Base-by-base conservation (phyloP, 1,284 basidiomycete genomes). In the Cryptococcus jaspeensis region DNA sequence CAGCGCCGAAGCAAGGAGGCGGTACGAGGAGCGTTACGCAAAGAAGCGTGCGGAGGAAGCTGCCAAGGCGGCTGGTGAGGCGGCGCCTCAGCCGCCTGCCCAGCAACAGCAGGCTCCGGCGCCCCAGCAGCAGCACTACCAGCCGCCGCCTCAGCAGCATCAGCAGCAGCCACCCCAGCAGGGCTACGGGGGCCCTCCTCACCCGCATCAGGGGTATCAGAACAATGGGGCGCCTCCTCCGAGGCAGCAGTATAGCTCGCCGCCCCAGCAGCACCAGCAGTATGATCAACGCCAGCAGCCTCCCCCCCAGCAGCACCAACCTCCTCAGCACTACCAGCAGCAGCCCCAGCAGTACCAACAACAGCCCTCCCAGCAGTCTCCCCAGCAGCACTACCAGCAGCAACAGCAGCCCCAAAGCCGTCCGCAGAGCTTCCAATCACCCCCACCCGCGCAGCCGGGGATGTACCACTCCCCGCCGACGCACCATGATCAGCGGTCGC, bases 1-100 rank as follows among this genome's bases (percentile, higher is more conserved):
- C 23, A 71, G 67, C 48, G 72, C 71, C 53, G 74, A 76, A 58
- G 74, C 74, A 5, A 65, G 71, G 45, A 64, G 74, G 36, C 62
- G 74, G 56, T 76, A 76, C 56, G 74, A 76, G 52, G 74, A 76
- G 64, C 56, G 74, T 44, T 76, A 76, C 56, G 67, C 68, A 2
- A 69, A 62, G 58, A 76, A 74, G 55, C 62, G 59, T 47, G 65
- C 63, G 18, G 71, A 73, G 56, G 71, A 72, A 20, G 69, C 67
- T 52, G 69, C 65, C 5, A 58, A 65, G 46, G 58, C 58, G 9
- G 52, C 55, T 15, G 61, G 60, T 32, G 61, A 63, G 40, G 52
- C 49, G 13, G 45, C 25, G 11, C 36, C 48, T 15, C 15, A 35
- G 9, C 48, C 12, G 5, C 48, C 32, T n/a, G 12, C 11, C 20